Evolutionary conservation across 257 asterid species (phyloP), one percentile per base, ranked within the genome.

Genomic region (Linaria vulgaris): DNA sequence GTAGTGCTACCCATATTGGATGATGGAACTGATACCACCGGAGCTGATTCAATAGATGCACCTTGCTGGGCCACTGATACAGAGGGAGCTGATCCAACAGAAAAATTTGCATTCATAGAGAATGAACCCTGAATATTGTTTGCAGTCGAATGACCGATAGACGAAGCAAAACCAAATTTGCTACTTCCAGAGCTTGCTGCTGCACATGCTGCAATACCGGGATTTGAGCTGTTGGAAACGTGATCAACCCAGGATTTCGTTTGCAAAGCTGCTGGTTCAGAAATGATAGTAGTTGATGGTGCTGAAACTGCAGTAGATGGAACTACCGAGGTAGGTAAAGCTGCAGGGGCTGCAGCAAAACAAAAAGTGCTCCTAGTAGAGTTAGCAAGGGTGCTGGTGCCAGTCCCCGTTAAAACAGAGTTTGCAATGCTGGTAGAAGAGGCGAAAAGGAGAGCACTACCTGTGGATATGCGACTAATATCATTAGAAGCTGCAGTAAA

Each of bases 111-210:
- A 63, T 66, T 62, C 58, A 67, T 47, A 60, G 75, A 69, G 52
- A 66, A 68, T 21, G 83, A 74, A 67, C 74, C 78, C 62, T 77
- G 88, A 59, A 64, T 61, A 67, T 54, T 59, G 64, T 59, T 51
- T 61, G 68, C 59, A 9, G 63, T 27, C 31, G 79, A 3, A 34
- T 34, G 41, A 34, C 41, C 9, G 41, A 34, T 11, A 34, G 41
- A 74, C 16, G 83, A 67, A 74, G 76, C 55, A 20, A 69, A 27
- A 45, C 80, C 82, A 56, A 67, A 70, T 47, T 45, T 64, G 78
- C 56, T 62, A 66, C 58, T 78, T 59, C 73, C 85, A 15, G 83
- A 69, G 65, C 70, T 64, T 12, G 79, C 13, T 15, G 75, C 69
- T 61, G 72, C 67, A 62, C 58, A 56, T 64, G 86, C 69, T 8